phyloP scores from a whole-genome alignment of 352 stramenopile genomes.

The Vaucheria bursata region DNA sequence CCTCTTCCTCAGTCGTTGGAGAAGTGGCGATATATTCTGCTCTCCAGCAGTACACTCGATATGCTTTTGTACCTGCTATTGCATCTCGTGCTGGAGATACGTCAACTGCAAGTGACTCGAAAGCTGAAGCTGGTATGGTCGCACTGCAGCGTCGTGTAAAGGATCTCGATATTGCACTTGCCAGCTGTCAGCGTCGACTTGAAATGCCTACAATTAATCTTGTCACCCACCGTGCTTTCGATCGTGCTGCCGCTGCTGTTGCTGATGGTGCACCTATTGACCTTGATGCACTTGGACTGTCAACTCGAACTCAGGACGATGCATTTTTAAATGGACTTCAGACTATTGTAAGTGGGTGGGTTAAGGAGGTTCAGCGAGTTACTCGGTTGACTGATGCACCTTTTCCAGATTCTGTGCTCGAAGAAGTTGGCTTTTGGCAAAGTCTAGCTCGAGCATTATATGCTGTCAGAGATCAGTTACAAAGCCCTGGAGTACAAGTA shows the following conservation, averaged over 20 bases:
- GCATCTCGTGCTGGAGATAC: not conserved
- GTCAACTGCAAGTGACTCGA: not conserved
- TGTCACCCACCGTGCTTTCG: conserved; percentile 71
- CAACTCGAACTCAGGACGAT: conserved; percentile 38
- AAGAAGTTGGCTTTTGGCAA: conserved; percentile 90
- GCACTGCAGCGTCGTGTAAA: conserved; percentile 78
- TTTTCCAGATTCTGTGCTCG: conserved; percentile 53
- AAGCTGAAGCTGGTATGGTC: not conserved
- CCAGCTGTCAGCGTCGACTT: conserved; percentile 85
- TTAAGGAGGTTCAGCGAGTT: conserved; percentile 88
- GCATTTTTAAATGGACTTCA: conserved; percentile 51
- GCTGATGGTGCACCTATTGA: conserved; percentile 41
- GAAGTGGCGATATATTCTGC: conserved; percentile 9
- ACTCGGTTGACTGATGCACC: conserved; percentile 60
- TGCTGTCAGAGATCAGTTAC: conserved; percentile 11
- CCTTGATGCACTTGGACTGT: conserved; percentile 47
- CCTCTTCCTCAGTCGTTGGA: not conserved
- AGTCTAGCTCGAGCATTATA: conserved; percentile 72
- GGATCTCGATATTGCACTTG: conserved; percentile 80
- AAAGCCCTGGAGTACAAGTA: conserved; percentile 59
- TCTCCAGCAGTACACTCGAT: conserved; percentile 4
- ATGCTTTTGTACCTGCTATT: not conserved
- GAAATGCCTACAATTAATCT: conserved; percentile 84
- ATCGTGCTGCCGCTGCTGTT: conserved; percentile 59
- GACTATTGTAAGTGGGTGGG: conserved; percentile 75